Percentiles rank a stretch among this genome's conserved stretches.
phyloP scores from a whole-genome alignment of 1,284 basidiomycete species.

The Moniliophthora roreri region DNA sequence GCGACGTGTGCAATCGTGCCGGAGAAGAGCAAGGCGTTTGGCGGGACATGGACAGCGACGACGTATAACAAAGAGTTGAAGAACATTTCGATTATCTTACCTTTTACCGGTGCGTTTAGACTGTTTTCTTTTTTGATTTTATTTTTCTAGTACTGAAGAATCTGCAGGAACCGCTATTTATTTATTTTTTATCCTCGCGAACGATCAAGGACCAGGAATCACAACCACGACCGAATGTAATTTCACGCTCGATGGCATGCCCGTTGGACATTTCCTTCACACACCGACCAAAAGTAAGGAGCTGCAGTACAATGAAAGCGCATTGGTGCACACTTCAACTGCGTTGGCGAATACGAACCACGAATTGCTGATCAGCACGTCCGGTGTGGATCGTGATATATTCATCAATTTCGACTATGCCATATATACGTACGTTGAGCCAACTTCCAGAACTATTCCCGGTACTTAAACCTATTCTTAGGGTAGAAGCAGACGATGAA shows the following conservation, averaged over 20 bases:
- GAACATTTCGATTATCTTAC: conserved; percentile 9
- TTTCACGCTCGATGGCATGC: conserved; percentile 24
- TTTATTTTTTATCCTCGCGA: conserved; percentile 14
- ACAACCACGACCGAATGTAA: conserved; percentile 23
- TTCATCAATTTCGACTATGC: conserved; percentile 38
- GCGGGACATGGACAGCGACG: conserved; percentile 11
- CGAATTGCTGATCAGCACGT: conserved; percentile 24
- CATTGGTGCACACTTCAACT: conserved; percentile 22
- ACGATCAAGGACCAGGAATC: conserved; percentile 12
- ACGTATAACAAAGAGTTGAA: conserved; percentile 7
- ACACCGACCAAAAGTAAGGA: conserved; percentile 12
- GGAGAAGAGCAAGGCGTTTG: conserved; percentile 2
- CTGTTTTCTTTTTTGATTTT: background rate
- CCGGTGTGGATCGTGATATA: conserved; percentile 20
- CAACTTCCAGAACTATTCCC: background rate
- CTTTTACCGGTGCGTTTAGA: conserved; percentile 9
- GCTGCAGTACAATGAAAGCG: conserved; percentile 23
- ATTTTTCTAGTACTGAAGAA: background rate
- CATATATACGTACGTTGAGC: conserved; percentile 32
- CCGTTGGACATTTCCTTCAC: conserved; percentile 18
- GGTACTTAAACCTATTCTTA: too few species aligned
- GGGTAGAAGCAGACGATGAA: too few species aligned
- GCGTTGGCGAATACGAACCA: conserved; percentile 24
- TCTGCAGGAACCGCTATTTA: conserved; percentile 12
- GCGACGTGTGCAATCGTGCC: conserved; percentile 8